These are phyloP conservation scores for Clitopilus hobsonii DNA, from an alignment of 768 basidiomycete species.

Conservation along the genomic window DNA sequence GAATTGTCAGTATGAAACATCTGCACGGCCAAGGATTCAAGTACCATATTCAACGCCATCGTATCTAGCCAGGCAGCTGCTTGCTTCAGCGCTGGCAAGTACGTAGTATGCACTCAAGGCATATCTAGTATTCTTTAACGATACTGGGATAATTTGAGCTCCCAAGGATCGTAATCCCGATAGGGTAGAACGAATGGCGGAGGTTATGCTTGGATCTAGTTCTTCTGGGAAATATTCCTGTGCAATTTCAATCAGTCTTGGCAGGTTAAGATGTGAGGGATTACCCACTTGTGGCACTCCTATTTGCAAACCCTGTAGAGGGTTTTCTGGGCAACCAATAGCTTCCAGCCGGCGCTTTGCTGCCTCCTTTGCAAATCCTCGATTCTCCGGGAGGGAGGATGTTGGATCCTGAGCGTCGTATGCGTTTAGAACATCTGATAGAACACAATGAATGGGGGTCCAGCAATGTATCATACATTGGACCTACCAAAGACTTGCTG, in stretches of 20 bases:
- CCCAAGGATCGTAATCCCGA: constrained; percentile 40
- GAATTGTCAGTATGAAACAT: neutral
- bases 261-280: constrained; percentile 1
- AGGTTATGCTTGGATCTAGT: constrained; percentile 40
- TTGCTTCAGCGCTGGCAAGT: constrained; percentile 91
- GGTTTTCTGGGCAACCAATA: neutral
- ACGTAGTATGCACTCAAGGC: constrained; percentile 95
- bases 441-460: neutral
- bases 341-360: constrained; percentile 11
- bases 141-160: constrained; percentile 66
- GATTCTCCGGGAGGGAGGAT: constrained; percentile 41
- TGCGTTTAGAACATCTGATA: constrained; percentile 39
- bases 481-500: constrained; percentile 60
- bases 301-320: constrained; percentile 54
- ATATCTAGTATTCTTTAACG: constrained; percentile 60
- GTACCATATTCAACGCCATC: constrained; percentile 84
- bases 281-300: constrained; percentile 66
- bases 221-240: constrained; percentile 81
- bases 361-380: constrained; percentile 16
- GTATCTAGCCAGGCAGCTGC: constrained; percentile 86
- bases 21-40: neutral
- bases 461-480: neutral
- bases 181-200: constrained; percentile 43
- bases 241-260: neutral
- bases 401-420: constrained; percentile 77